Evolutionary conservation across 164 flowering plant genomes (phyloP).

Genomic region (Vitis riparia): DNA sequence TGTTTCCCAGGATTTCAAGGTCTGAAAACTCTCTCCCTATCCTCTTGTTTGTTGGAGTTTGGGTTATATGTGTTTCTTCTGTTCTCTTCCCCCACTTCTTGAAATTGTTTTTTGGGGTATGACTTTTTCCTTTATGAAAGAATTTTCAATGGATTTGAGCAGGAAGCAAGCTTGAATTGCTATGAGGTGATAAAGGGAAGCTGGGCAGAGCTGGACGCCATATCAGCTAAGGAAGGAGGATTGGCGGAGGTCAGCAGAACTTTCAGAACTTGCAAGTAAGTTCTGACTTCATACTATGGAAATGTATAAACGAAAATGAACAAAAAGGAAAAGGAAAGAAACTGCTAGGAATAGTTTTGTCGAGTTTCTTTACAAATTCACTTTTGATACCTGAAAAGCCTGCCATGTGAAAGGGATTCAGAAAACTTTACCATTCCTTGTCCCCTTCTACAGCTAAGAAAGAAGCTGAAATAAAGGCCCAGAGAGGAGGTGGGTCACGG

Average conservation of each 20-base stretch:
- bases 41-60: not conserved
- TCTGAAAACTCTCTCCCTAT: conserved; percentile 9
- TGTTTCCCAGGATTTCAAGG: conserved; percentile 60
- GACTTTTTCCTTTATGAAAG: not conserved
- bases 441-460: too few species aligned
- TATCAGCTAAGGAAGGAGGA: conserved; percentile 29
- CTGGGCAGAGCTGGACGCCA: conserved; percentile 47
- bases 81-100: not conserved
- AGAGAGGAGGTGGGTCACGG: too few species aligned
- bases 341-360: too few species aligned
- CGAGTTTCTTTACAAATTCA: too few species aligned
- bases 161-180: conserved; percentile 60
- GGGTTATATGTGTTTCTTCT: not conserved
- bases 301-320: too few species aligned
- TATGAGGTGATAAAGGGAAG: conserved; percentile 58
- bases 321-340: too few species aligned
- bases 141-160: conserved; percentile 3
- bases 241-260: conserved; percentile 36
- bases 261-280: conserved; percentile 60
- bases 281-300: not conserved
- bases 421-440: too few species aligned
- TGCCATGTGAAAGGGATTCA: too few species aligned
- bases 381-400: too few species aligned
- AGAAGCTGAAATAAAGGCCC: too few species aligned
- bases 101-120: not conserved